phyloP scores from a whole-genome alignment of 345 rosid species.

The Citrus hindsii region DNA sequence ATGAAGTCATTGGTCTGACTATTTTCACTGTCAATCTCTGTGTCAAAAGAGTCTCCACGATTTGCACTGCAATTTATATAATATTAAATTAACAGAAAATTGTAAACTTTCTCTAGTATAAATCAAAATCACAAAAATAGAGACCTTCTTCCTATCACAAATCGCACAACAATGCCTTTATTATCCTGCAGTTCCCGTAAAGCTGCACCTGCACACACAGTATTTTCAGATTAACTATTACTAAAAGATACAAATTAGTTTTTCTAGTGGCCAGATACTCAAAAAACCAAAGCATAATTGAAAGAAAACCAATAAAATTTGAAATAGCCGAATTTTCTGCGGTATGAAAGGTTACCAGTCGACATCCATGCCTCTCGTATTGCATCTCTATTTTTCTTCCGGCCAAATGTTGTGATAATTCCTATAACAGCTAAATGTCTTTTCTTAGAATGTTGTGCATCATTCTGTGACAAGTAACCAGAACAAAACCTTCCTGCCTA shows the following conservation, averaged over 20 bases:
- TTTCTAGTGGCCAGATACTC: not conserved
- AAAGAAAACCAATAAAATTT: not conserved
- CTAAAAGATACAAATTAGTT: not conserved
- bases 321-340: not conserved
- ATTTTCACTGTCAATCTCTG: constrained; percentile 38
- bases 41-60: constrained; percentile 43
- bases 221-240: constrained; percentile 15
- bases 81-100: constrained; percentile 8
- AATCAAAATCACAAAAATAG: not conserved
- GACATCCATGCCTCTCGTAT: constrained; percentile 57
- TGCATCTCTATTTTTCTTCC: constrained; percentile 52
- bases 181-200: constrained; percentile 54
- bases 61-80: constrained; percentile 31
- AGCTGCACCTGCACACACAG: constrained; percentile 37
- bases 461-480: constrained; percentile 12
- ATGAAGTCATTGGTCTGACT: constrained; percentile 48
- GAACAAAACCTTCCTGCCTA: constrained; percentile 42
- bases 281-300: not conserved
- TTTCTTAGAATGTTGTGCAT: constrained; percentile 23
- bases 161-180: constrained; percentile 58
- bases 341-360: constrained; percentile 25
- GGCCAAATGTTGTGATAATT: constrained; percentile 47
- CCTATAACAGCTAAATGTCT: constrained; percentile 42
- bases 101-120: not conserved
- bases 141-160: constrained; percentile 62